Base-by-base conservation (phyloP, 805 yeast species). In the Jamesozyma hellenica region DNA sequence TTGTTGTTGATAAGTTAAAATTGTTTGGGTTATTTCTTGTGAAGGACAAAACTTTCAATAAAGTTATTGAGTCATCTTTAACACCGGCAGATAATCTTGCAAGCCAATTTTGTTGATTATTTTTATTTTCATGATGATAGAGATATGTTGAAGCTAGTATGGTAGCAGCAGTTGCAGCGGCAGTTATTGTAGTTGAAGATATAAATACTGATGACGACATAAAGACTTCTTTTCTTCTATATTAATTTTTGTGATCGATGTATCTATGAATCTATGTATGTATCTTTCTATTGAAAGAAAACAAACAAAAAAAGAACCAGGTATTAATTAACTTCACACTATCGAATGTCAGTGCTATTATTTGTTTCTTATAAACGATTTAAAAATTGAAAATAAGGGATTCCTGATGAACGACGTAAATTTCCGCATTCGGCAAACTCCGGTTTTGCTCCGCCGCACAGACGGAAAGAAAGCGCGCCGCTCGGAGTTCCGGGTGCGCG, bases 41-140 rank as follows among this genome's bases (percentile, higher is more conserved):
- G 12, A 31, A 31, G 4, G 31, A n/a, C 7, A 34, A 14, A 2
- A 38, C n/a, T 29, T 39, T 17, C 32, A 27, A 27, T 4, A 38
- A 8, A 13, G 30, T 16, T 13, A 8, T 18, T n/a, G 50, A 38
- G 16, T 40, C 42, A 25, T 48, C 55, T 39, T 45, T 40, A 17
- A 48, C 43, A 32, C 44, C 47, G 11, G 36, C 37, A 7, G 36
- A 39, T 10, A 50, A 25, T 4, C 42, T 46, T 19, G 38, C 27
- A 26, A 36, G 36, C 34, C 42, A 38, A 18, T 31, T 4, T 11
- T 31, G 8, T 12, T 16, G 14, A 27, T 27, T 27, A 4, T 31
- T 13, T 8, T 4, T 16, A 11, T 31, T 4, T 17, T 8, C 13
- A 8, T 7, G 3, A 4, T 31, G 21, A 11, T 31, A 17, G 21